These are phyloP conservation scores for Thalassiosira hispida DNA, from an alignment of 352 stramenopile species.

Conservation along the genomic window DNA sequence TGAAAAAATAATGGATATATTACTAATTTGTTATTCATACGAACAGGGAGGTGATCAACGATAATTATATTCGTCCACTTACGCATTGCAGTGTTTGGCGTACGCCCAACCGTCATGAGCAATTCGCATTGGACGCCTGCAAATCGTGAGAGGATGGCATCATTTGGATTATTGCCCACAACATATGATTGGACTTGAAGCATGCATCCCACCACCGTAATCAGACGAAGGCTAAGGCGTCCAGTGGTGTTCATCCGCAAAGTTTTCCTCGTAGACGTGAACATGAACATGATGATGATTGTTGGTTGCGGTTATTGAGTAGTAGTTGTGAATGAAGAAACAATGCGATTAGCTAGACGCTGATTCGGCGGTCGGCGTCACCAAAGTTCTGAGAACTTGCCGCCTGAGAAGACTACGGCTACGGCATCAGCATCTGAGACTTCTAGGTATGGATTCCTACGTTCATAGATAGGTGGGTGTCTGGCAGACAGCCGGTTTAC, in stretches of 20 bases:
- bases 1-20: conserved; percentile 4
- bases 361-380: too few relatives aligned
- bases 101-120: conserved; percentile 7
- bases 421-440: too few relatives aligned
- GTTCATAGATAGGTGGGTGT: too few relatives aligned
- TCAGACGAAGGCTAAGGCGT: not conserved
- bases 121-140: conserved; percentile 5
- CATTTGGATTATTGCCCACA: not conserved
- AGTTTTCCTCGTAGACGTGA: not conserved
- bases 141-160: not conserved
- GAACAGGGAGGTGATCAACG: not conserved
- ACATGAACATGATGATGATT: too few relatives aligned
- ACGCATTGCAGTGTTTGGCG: conserved; percentile 24
- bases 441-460: too few relatives aligned
- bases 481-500: too few relatives aligned
- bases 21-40: not conserved
- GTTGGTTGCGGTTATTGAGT: too few relatives aligned
- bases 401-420: too few relatives aligned
- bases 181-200: conserved; percentile 17
- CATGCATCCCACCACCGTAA: not conserved
- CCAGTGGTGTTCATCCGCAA: not conserved
- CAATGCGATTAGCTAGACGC: too few relatives aligned
- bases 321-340: too few relatives aligned
- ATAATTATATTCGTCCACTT: not conserved
- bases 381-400: too few relatives aligned